phyloP scores from a whole-genome alignment of 768 basidiomycete species.

The Cytidiella melzeri region DNA sequence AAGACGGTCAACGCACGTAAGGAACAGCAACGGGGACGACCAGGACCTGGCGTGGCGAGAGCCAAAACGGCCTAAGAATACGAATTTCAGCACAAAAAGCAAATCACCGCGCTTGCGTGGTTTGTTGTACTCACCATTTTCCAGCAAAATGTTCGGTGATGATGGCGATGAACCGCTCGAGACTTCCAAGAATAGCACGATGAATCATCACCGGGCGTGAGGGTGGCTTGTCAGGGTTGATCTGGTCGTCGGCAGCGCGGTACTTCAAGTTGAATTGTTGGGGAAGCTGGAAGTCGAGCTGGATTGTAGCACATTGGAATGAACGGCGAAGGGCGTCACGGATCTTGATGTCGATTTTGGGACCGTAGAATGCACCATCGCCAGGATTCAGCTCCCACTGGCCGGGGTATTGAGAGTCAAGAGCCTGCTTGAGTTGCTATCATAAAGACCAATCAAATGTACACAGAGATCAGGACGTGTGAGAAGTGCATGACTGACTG shows the following conservation, averaged over 20 bases:
- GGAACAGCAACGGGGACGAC: conserved; percentile 91
- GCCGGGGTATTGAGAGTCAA: conserved; percentile 82
- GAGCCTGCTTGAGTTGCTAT: conserved; percentile 77
- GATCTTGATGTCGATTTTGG: conserved; percentile 98
- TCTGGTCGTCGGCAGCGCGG: conserved; percentile 68
- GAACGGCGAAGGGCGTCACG: conserved; percentile 87
- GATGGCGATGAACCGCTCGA: conserved; percentile 96
- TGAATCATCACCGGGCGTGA: conserved; percentile 96
- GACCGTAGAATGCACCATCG: conserved; percentile 99
- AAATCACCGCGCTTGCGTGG: neutral
- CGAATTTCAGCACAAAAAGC: neutral
- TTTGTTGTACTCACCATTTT: conserved; percentile 66
- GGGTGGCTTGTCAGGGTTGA: conserved; percentile 46
- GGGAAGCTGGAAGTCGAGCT: conserved; percentile 98
- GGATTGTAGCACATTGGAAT: conserved; percentile 98
- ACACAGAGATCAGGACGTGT: neutral
- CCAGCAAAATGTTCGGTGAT: conserved; percentile 96
- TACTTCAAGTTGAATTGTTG: conserved; percentile 94
- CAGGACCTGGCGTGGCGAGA: conserved; percentile 92
- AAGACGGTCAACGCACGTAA: conserved; percentile 54
- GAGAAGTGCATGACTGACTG: conserved; percentile 35
- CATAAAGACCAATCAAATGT: neutral
- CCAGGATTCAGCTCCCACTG: conserved; percentile 92
- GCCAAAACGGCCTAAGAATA: conserved; percentile 85
- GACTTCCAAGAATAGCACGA: conserved; percentile 87